Base-by-base conservation (phyloP, 1,284 basidiomycete species). In the Trametes polyzona region DNA sequence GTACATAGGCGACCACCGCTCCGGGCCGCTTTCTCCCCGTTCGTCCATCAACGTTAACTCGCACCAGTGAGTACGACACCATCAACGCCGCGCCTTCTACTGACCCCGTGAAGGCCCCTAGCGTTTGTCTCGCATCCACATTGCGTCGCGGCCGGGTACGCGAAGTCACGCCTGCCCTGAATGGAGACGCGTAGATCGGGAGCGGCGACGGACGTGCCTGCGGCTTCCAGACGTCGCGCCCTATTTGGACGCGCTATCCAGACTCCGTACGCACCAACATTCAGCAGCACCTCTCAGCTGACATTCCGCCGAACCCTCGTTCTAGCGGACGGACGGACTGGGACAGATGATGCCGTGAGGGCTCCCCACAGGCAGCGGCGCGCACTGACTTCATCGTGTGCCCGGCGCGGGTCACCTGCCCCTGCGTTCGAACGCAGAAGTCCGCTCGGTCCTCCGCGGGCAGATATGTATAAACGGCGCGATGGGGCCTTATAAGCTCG, bases 391-490 rank as follows among this genome's bases (percentile, higher is more conserved):
- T 48, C 51, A 53, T 46, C 47, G 49, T 42, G 40, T 41, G 40
- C 36, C 47, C 50, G 50, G 52, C 16, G 41, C 47, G 40, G 52
- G 57, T 58, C 57, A 58, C 57, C 57, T 58, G 57, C 47, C 29
- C 51, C 27, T 17, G 23, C 16, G 32, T 47, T 24, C n/a, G n/a
- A 35, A 36, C 30, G 50, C 40, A 39, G 46, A 41, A 53, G 32
- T 33, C 47, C 32, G 27, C 11, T 47, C 59, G 59, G 59, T 42
- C 26, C 33, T 51, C 55, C 59, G 59, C 44, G 21, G 52, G 42
- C 30, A 33, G 44, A 57, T 61, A 61, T 61, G 59, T 41, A 57
- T 57, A 57, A n/a, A 47, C 55, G 33, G 36, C n/a, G 30, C 51
- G 23, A 24, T 23, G 27, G 6, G 3, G 37, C 23, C 53, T 52